phyloP scores from a whole-genome alignment of 2,329 filamentous ascomycete genomes.

The Alternaria panax region DNA sequence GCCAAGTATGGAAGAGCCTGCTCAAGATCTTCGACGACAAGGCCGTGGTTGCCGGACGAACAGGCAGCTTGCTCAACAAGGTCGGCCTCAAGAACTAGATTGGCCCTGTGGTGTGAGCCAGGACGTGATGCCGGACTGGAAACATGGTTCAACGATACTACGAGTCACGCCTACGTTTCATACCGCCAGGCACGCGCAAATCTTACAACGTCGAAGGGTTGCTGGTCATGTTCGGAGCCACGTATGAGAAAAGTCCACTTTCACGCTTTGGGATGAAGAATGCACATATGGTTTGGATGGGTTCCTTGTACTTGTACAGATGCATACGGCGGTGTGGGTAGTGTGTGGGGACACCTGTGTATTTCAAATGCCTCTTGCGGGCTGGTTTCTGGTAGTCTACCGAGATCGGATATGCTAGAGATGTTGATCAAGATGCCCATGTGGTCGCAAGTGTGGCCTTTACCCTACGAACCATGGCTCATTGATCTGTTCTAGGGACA shows the following conservation, averaged over 20 bases:
- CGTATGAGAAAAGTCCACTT: conserved; percentile 12
- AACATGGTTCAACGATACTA: conserved; percentile 6
- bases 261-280: conserved; percentile 22
- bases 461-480: not conserved
- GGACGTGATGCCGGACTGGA: conserved; percentile 1
- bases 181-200: conserved; percentile 1
- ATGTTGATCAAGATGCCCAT: conserved; percentile 4
- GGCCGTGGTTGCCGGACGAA: conserved; percentile 47
- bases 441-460: not conserved
- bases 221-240: conserved; percentile 5
- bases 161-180: conserved; percentile 10
- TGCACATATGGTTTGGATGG: conserved; percentile 26
- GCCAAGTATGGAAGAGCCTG: conserved; percentile 93
- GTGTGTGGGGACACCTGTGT: conserved; percentile 2
- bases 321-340: conserved; percentile 18
- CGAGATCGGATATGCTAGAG: conserved; percentile 7
- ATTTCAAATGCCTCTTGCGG: not conserved
- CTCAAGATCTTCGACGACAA: conserved; percentile 79
- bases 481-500: not conserved
- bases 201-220: not conserved
- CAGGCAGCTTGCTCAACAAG: conserved; percentile 60
- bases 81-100: conserved; percentile 62
- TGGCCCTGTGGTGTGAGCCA: not conserved
- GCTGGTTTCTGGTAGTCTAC: conserved; percentile 2
- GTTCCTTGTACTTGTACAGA: conserved; percentile 40